Evolutionary conservation across 2,329 filamentous ascomycete genomes (phyloP).

Genomic region (Waltergamsia citrina): DNA sequence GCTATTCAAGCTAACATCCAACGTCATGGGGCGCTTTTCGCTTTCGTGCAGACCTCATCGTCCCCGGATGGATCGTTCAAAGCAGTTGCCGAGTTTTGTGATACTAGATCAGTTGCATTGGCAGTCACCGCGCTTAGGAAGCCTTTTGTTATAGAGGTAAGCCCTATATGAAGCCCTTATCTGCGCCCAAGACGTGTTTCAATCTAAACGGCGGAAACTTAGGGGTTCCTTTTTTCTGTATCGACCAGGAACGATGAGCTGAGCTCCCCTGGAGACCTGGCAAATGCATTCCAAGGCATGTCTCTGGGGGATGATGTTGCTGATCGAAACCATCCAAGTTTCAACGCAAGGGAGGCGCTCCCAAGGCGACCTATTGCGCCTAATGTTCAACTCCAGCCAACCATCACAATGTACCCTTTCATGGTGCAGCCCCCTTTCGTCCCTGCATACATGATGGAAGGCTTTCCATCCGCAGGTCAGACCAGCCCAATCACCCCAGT

Average conservation of each 20-base stretch:
- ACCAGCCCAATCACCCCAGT: conserved; percentile 17
- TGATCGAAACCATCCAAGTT: background rate
- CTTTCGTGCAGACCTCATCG: conserved; percentile 32
- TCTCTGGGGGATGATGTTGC: background rate
- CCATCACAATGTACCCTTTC: conserved; percentile 21
- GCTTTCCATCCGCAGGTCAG: conserved; percentile 9
- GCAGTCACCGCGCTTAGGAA: conserved; percentile 26
- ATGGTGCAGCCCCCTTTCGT: conserved; percentile 19
- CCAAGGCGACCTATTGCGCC: conserved; percentile 5
- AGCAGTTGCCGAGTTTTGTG: conserved; percentile 43
- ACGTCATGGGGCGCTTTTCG: conserved; percentile 40
- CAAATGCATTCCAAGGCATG: conserved; percentile 10
- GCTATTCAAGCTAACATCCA: conserved; percentile 25
- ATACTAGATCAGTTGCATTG: conserved; percentile 30
- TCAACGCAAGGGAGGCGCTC: too few species aligned
- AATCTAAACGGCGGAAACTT: too few species aligned
- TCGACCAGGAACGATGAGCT: conserved; percentile 7
- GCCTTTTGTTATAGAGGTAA: conserved; percentile 14
- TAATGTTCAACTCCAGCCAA: conserved; percentile 12
- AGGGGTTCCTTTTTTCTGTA: conserved; percentile 15
- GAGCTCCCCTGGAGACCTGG: conserved; percentile 5
- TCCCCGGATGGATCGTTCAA: conserved; percentile 32
- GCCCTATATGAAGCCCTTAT: too few species aligned
- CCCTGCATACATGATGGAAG: conserved; percentile 19
- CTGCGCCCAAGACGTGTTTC: too few species aligned